Base-by-base conservation (phyloP, 2,329 filamentous ascomycete genomes). In the Aphanocladium album region DNA sequence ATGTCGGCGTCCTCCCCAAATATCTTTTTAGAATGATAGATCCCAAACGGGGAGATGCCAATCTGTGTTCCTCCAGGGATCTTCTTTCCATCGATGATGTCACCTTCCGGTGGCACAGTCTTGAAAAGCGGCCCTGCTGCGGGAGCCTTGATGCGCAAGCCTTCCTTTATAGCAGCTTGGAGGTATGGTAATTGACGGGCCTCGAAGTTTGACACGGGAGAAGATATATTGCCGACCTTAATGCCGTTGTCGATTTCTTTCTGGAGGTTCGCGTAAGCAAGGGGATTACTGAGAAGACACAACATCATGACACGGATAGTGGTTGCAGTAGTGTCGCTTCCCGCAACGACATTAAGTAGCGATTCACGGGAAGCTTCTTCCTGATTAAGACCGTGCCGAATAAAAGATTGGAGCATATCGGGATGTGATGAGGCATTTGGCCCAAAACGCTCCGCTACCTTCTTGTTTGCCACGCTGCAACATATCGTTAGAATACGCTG, bases 101-200 rank as follows among this genome's bases (percentile, higher is more conserved):
- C 73, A 51, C 76, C 77, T 17, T 72, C 72, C 2, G 69, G 66
- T 7, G 77, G 75, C 16, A 76, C 71, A 1, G 71, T 61, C 46
- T 71, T 71, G 39, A 43, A 43, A 8, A 43, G 39, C 39, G 39
- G 39, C 9, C 74, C 74, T 2, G 72, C 72, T 0, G 77, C 73
- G 0, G 79, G 79, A 2, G 79, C 77, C 62, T 73, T 76, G 23
- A 82, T 72, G 0, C 81, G 73, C 19, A 83, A 68, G 0, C 75
- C 76, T 64, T 83, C 81, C 54, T 76, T 76, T 43, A 83, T 75
- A 5, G 78, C 77, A 0, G 81, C 81, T 62, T 80, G 76, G 8
- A 84, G 71, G 62, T 81, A 83, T 0, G 75, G 73, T 6, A 83
- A 70, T 3, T 65, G 64, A 17, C 72, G 70, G 0, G 73, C 73